Conservation (phyloP, 2,329 filamentous ascomycete genomes). For the Penicillium sp. region DNA sequence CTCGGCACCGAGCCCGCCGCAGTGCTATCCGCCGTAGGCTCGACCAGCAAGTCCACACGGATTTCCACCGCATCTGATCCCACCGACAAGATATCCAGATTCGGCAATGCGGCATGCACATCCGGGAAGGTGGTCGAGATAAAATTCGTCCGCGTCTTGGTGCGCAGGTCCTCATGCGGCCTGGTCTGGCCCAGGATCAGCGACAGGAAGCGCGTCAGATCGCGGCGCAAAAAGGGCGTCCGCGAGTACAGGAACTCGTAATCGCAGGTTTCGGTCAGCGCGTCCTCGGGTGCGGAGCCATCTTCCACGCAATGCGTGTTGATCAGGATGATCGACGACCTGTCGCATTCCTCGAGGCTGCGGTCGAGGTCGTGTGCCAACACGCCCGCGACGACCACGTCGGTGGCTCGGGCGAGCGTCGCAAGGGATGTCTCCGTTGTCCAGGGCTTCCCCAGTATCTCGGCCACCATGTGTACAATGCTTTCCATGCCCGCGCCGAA, state of each 20-base stretch:
- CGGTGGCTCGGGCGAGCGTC: constrained; percentile 58
- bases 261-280: constrained; percentile 70
- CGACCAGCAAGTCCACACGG: constrained; percentile 77
- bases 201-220: constrained; percentile 76
- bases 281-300: constrained; percentile 67
- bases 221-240: constrained; percentile 70
- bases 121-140: constrained; percentile 89
- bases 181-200: constrained; percentile 78
- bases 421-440: constrained; percentile 60
- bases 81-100: constrained; percentile 83
- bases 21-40: constrained; percentile 63
- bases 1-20: constrained; percentile 69
- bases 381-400: constrained; percentile 69
- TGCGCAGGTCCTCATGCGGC: constrained; percentile 69
- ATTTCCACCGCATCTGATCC: constrained; percentile 85
- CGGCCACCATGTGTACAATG: constrained; percentile 74
- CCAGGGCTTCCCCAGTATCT: constrained; percentile 75
- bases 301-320: constrained; percentile 75
- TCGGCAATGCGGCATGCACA: constrained; percentile 77
- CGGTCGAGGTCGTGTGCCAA: constrained; percentile 58
- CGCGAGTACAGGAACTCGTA: constrained; percentile 86
- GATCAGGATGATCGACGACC: constrained; percentile 65
- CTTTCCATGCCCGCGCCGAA: constrained; percentile 71
- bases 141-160: constrained; percentile 77
- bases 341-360: constrained; percentile 62